phyloP scores from a whole-genome alignment of 2,329 filamentous ascomycete genomes.

The Pseudogymnoascus sp. region DNA sequence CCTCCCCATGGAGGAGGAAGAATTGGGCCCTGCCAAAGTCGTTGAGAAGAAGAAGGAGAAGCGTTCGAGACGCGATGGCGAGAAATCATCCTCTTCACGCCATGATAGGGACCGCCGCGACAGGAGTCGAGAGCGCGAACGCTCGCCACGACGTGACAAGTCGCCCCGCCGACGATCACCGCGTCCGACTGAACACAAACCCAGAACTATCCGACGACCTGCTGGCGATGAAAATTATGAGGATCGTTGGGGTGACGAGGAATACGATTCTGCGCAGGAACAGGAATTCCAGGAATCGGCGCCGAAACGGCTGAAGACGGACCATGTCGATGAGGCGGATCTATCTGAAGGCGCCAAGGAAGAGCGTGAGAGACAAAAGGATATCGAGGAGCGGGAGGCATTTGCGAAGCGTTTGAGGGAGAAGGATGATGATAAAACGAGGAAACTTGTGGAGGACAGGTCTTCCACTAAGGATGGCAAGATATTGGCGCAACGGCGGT shows the following conservation, averaged over 20 bases:
- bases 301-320: slow-evolving; percentile 60
- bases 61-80: slow-evolving; percentile 16
- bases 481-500: slow-evolving; percentile 51
- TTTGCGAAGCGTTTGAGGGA: slow-evolving; percentile 69
- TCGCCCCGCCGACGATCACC: slow-evolving; percentile 29
- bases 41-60: slow-evolving; percentile 41
- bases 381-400: slow-evolving; percentile 68
- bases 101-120: slow-evolving; percentile 36
- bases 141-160: slow-evolving; percentile 31
- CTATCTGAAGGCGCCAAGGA: slow-evolving; percentile 52
- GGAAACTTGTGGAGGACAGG: slow-evolving; percentile 57
- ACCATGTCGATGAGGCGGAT: slow-evolving; percentile 42
- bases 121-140: slow-evolving; percentile 25
- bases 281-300: slow-evolving; percentile 61
- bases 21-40: slow-evolving; percentile 47
- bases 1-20: slow-evolving; percentile 58
- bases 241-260: slow-evolving; percentile 76
- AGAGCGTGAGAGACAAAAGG: slow-evolving; percentile 53
- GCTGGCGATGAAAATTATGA: slow-evolving; percentile 56
- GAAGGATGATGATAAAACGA: slow-evolving; percentile 62
- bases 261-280: slow-evolving; percentile 41
- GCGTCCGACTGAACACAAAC: slow-evolving; percentile 34
- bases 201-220: slow-evolving; percentile 44
- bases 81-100: slow-evolving; percentile 31
- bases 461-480: slow-evolving; percentile 46